These are phyloP conservation scores for Phytophthora lateralis DNA, from an alignment of 352 stramenopile genomes.

Conservation along the genomic window DNA sequence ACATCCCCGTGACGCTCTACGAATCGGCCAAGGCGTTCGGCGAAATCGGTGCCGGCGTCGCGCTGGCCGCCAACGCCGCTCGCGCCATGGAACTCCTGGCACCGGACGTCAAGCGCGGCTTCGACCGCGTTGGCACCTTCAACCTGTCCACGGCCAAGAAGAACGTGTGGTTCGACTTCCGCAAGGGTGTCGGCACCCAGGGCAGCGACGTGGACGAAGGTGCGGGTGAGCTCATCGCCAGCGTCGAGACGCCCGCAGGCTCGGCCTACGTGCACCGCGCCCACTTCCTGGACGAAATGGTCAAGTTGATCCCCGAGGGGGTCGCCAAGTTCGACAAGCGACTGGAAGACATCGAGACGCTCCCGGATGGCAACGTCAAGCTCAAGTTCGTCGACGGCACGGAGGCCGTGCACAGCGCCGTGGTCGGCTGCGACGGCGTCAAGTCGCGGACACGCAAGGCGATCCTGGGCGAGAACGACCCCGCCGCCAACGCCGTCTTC, in stretches of 20 bases:
- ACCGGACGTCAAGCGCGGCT: slow-evolving; percentile 35
- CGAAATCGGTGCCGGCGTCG: slow-evolving; percentile 38
- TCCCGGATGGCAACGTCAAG: slow-evolving; percentile 38
- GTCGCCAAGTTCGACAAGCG: slow-evolving; percentile 39
- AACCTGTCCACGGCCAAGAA: slow-evolving; percentile 40
- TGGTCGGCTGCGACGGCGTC: slow-evolving; percentile 38
- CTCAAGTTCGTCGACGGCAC: slow-evolving; percentile 38
- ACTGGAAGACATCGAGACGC: slow-evolving; percentile 36
- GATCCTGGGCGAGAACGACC: slow-evolving; percentile 34
- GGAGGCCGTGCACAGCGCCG: slow-evolving; percentile 37
- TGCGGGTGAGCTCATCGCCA: slow-evolving; percentile 34
- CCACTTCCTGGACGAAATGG: slow-evolving; percentile 39
- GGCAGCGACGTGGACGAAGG: slow-evolving; percentile 23
- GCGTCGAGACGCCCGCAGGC: slow-evolving; percentile 31
- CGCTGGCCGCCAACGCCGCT: slow-evolving; percentile 30
- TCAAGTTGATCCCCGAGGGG: slow-evolving; percentile 33
- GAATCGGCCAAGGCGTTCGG: slow-evolving; percentile 39
- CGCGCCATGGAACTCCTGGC: slow-evolving; percentile 37
- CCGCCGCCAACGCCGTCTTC: slow-evolving; percentile 34
- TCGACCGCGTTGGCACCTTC: slow-evolving; percentile 43
- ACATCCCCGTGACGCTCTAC: slow-evolving; percentile 38
- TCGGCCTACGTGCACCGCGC: slow-evolving; percentile 44
- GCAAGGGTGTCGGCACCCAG: slow-evolving; percentile 36
- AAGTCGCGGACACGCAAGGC: slow-evolving; percentile 40
- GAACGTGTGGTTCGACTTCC: slow-evolving; percentile 45